Percentiles rank a stretch among this genome's conserved stretches.
phyloP scores from a whole-genome alignment of 1,284 basidiomycete species.

The Ceratobasidium sp. region DNA sequence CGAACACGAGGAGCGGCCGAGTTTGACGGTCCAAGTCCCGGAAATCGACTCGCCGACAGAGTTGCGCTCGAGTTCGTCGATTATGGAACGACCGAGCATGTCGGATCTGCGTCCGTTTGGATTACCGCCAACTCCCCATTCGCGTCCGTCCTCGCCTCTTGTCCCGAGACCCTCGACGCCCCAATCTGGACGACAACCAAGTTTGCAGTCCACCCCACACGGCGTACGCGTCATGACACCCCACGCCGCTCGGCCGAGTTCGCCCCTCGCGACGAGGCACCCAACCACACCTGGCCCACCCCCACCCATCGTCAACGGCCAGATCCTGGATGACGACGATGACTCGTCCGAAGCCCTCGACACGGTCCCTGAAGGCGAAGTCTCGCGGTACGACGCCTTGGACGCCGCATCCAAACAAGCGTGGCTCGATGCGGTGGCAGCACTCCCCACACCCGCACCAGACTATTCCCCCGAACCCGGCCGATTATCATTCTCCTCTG shows the following conservation, averaged over 20 bases:
- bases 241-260: neutral
- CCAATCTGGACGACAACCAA: neutral
- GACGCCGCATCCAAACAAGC: neutral
- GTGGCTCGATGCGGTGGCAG: neutral
- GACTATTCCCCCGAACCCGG: neutral
- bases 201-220: neutral
- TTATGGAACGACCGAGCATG: neutral
- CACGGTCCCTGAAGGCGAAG: neutral
- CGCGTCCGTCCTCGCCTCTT: slow-evolving; percentile 23
- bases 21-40: neutral
- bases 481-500: slow-evolving; percentile 7
- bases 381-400: neutral
- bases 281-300: neutral
- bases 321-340: neutral
- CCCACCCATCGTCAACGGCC: neutral
- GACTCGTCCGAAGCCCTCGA: neutral
- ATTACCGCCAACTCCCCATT: neutral
- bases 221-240: neutral
- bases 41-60: neutral
- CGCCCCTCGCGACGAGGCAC: neutral
- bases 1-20: slow-evolving; percentile 1
- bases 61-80: slow-evolving; percentile 6
- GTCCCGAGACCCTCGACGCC: neutral
- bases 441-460: slow-evolving; percentile 11
- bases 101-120: too few relatives aligned